phyloP scores from a whole-genome alignment of 345 rosid species.

The Crucihimalaya himalaica region DNA sequence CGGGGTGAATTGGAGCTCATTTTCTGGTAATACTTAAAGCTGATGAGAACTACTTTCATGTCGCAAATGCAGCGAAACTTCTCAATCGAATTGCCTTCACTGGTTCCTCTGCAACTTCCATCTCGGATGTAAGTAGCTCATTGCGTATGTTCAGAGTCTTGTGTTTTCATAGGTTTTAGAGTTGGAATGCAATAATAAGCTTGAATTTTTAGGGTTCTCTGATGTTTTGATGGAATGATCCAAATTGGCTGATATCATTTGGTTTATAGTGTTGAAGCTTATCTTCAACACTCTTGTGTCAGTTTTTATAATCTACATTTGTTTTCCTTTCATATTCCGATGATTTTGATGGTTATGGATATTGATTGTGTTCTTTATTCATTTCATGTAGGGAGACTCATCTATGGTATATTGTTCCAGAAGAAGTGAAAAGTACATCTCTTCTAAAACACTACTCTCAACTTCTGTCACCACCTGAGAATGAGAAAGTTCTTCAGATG shows the following conservation, averaged over 20 bases:
- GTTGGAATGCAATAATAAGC: background rate
- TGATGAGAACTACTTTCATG: conserved; percentile 27
- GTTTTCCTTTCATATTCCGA: background rate
- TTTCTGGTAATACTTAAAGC: conserved; percentile 17
- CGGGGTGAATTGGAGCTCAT: conserved; percentile 12
- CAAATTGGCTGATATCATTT: background rate
- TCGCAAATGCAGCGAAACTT: conserved; percentile 43
- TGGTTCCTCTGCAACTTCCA: conserved; percentile 59
- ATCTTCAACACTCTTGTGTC: background rate
- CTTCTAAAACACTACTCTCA: conserved; percentile 63
- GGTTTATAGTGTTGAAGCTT: background rate
- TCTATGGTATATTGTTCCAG: conserved; percentile 78
- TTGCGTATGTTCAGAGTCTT: background rate
- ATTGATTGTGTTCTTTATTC: background rate
- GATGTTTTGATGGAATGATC: background rate
- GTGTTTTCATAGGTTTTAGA: background rate
- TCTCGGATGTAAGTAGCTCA: conserved; percentile 52
- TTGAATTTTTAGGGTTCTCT: background rate
- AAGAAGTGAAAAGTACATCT: conserved; percentile 63
- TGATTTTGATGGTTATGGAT: background rate
- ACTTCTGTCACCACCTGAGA: conserved; percentile 76
- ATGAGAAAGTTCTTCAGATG: conserved; percentile 52
- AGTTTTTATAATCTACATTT: background rate
- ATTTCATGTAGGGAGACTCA: conserved; percentile 68
- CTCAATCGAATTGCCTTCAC: conserved; percentile 44